phyloP scores from a whole-genome alignment of 1,139 yeast species.

The Debaryomyces nepalensis region DNA sequence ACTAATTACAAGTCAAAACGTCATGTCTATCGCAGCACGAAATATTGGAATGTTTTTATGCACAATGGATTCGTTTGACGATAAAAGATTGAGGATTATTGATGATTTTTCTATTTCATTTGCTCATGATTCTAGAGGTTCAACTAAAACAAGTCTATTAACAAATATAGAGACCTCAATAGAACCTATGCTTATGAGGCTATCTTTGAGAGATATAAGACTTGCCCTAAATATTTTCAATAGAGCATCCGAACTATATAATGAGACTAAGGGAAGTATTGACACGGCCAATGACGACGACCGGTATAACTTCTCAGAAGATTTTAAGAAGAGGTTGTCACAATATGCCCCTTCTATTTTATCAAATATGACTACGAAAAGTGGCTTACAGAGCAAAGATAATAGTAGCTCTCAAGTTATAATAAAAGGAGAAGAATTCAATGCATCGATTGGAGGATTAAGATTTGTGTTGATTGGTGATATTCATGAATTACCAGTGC shows the following conservation, averaged over 20 bases:
- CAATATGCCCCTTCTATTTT: slow-evolving; percentile 71
- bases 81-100: slow-evolving; percentile 67
- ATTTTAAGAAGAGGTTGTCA: slow-evolving; percentile 59
- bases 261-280: slow-evolving; percentile 31
- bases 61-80: slow-evolving; percentile 68
- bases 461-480: slow-evolving; percentile 91
- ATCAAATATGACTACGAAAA: slow-evolving; percentile 34
- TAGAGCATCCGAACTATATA: slow-evolving; percentile 65
- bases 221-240: slow-evolving; percentile 76
- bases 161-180: slow-evolving; percentile 72
- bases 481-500: slow-evolving; percentile 88
- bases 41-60: slow-evolving; percentile 88
- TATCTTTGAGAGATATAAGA: slow-evolving; percentile 85
- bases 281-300: slow-evolving; percentile 22
- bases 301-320: slow-evolving; percentile 57
- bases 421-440: slow-evolving; percentile 73
- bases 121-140: slow-evolving; percentile 72
- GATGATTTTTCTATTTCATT: slow-evolving; percentile 88
- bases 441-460: slow-evolving; percentile 76
- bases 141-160: slow-evolving; percentile 58
- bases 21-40: slow-evolving; percentile 67
- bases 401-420: slow-evolving; percentile 37
- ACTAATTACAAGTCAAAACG: slow-evolving; percentile 68
- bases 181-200: slow-evolving; percentile 79
- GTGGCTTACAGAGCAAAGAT: slow-evolving; percentile 11